These are phyloP conservation scores for Rhizoctonia solani DNA, from an alignment of 1,284 basidiomycete species.

Conservation along the genomic window DNA sequence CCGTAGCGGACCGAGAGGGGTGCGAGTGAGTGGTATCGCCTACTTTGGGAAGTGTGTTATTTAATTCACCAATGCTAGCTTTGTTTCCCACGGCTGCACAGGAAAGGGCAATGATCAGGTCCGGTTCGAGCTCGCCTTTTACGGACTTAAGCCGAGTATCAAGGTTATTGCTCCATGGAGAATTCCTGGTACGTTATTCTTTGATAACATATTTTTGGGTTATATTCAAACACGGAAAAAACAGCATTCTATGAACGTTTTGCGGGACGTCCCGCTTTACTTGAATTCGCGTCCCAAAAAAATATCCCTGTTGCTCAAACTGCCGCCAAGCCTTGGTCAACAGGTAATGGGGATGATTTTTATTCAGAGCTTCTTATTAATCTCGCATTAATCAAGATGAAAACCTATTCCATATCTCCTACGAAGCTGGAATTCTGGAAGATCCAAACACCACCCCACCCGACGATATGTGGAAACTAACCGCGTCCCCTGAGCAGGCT, in stretches of 20 bases:
- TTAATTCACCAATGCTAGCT: conserved; percentile 55
- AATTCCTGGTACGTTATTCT: conserved; percentile 68
- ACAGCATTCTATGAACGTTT: conserved; percentile 97
- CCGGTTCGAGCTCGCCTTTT: conserved; percentile 98
- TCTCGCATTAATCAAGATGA: conserved; percentile 62
- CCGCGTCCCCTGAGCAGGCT: conserved; percentile 80
- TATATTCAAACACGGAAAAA: background rate
- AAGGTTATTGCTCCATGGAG: conserved; percentile 99
- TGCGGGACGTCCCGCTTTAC: conserved; percentile 90
- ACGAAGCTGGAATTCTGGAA: conserved; percentile 98
- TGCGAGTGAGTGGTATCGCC: conserved; percentile 70
- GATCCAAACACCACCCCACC: conserved; percentile 96
- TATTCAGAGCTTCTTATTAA: background rate
- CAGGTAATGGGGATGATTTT: conserved; percentile 49
- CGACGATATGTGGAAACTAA: conserved; percentile 99
- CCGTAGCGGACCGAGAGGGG: conserved; percentile 84
- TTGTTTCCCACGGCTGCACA: conserved; percentile 97
- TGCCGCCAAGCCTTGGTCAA: conserved; percentile 97
- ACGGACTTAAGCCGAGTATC: conserved; percentile 97
- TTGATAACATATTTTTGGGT: background rate
- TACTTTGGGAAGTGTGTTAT: conserved; percentile 6
- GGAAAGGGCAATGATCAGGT: conserved; percentile 99
- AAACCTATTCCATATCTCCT: conserved; percentile 99
- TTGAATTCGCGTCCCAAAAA: conserved; percentile 88
- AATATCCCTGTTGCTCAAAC: conserved; percentile 95